Percentiles rank a stretch among this genome's conserved stretches.
Evolutionary conservation across 257 asterid species (phyloP).

Genomic region (Ilex aquifolium): DNA sequence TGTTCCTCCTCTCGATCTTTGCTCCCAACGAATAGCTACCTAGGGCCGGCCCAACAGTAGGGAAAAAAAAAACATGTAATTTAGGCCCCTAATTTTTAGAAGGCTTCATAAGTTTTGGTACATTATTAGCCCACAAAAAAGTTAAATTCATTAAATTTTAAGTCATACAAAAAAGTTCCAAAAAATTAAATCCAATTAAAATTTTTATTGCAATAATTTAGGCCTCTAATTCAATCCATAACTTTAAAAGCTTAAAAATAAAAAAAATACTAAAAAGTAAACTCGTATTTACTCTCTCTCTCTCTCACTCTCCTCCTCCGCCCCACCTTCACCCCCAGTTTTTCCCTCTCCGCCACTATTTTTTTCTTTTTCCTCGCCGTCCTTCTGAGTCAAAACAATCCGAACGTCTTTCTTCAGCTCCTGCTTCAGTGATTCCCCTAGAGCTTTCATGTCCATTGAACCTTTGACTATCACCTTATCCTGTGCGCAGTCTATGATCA

Average conservation of each 20-base stretch:
- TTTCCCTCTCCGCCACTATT: slow-evolving; percentile 1
- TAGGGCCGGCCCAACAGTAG: slow-evolving; percentile 40
- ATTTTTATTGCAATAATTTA: slow-evolving; percentile 43
- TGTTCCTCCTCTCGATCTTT: slow-evolving; percentile 5
- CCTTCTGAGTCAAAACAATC: slow-evolving; percentile 55
- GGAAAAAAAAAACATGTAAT: too few relatives aligned
- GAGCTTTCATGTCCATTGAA: slow-evolving; percentile 67
- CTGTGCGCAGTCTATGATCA: slow-evolving; percentile 53
- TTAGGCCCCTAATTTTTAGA: too few relatives aligned
- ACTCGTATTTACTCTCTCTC: too few relatives aligned
- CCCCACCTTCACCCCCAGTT: slow-evolving; percentile 31
- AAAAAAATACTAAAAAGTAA: too few relatives aligned
- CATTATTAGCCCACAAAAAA: too few relatives aligned
- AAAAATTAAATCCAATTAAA: too few relatives aligned
- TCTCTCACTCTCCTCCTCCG: too few relatives aligned
- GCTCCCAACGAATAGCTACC: slow-evolving; percentile 19
- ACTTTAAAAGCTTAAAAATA: too few relatives aligned
- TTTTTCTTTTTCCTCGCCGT: slow-evolving; percentile 12
- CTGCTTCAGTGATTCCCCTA: slow-evolving; percentile 53
- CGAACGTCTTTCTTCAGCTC: slow-evolving; percentile 51
- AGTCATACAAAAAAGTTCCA: too few relatives aligned
- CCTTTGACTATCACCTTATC: slow-evolving; percentile 74
- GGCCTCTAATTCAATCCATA: too few relatives aligned
- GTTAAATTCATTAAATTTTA: too few relatives aligned
- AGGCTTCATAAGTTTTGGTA: too few relatives aligned